Percentiles rank a stretch among this genome's conserved stretches.
phyloP scores from a whole-genome alignment of 768 basidiomycete species.

The Hypholoma fasciculare region DNA sequence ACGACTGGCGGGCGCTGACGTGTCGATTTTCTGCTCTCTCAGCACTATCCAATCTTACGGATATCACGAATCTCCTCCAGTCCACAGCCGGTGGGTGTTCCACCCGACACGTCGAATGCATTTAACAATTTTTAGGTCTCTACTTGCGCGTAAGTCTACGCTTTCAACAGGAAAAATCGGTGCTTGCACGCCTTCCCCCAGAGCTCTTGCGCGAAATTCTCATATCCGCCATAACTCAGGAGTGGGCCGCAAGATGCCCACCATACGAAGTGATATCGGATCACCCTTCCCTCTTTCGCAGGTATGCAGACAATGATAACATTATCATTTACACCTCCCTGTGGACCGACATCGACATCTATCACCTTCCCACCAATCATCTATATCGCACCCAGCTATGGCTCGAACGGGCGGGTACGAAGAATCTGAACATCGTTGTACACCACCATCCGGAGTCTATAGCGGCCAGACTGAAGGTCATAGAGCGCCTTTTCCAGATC shows the following conservation, averaged over 20 bases:
- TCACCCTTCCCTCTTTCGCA: constrained; percentile 14
- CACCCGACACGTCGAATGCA: background rate
- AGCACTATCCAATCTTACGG: background rate
- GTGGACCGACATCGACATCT: constrained; percentile 13
- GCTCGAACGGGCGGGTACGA: background rate
- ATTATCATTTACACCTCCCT: constrained; percentile 8
- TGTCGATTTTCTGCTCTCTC: background rate
- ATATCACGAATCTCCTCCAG: background rate
- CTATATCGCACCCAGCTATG: constrained; percentile 8
- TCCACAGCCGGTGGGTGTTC: background rate
- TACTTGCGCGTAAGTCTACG: background rate
- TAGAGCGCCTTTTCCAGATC: background rate
- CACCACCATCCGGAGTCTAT: background rate
- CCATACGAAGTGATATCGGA: background rate
- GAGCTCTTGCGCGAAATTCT: background rate
- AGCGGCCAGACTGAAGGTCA: constrained; percentile 1
- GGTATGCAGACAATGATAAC: constrained; percentile 12
- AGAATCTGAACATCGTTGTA: constrained; percentile 4
- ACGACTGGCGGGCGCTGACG: no score
- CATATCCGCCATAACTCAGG: background rate
- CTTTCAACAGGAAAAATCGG: background rate
- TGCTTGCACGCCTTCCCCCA: background rate
- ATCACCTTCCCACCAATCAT: constrained; percentile 5
- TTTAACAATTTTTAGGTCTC: background rate
- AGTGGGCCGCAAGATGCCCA: background rate